Conservation (phyloP, 2,329 filamentous ascomycete genomes). For the Cadophora luteo-olivacea region DNA sequence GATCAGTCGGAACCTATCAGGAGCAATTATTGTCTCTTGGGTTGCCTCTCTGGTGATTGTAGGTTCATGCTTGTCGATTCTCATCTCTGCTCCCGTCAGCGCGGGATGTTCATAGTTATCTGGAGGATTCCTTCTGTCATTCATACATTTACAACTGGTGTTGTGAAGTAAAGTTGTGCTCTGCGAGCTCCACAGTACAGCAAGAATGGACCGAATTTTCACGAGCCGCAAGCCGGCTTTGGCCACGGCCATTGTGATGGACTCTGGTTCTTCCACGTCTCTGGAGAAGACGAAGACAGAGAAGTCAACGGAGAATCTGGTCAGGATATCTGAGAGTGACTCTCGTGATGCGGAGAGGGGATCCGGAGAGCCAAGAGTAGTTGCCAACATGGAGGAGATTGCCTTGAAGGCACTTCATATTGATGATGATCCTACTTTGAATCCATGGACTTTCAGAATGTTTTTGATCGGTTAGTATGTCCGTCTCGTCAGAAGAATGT, state of each 20-base stretch:
- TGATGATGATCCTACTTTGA: constrained; percentile 35
- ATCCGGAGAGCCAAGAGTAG: constrained; percentile 17
- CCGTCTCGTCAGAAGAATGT: not conserved
- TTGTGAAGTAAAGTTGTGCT: constrained; percentile 5
- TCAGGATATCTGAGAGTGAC: constrained; percentile 11
- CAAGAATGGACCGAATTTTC: constrained; percentile 20
- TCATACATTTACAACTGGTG: not conserved
- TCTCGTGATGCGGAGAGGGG: constrained; percentile 21
- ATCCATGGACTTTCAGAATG: constrained; percentile 48
- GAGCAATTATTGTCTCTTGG: not conserved
- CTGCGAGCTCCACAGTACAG: constrained; percentile 38
- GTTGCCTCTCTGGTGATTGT: not conserved
- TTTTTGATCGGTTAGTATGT: constrained; percentile 46
- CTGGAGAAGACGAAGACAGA: constrained; percentile 16
- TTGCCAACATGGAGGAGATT: constrained; percentile 29
- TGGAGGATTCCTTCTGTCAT: no score
- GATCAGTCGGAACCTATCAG: not conserved
- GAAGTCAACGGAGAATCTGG: constrained; percentile 22
- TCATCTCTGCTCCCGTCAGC: not conserved
- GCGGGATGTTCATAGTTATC: constrained; percentile 1
- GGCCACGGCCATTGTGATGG: not conserved
- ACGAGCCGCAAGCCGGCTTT: constrained; percentile 18
- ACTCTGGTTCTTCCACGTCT: constrained; percentile 18
- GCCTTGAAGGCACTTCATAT: constrained; percentile 28
- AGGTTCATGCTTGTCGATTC: not conserved